Evolutionary conservation across 2,329 filamentous ascomycete species (phyloP).

Genomic region (Pezicula neosporulosa): DNA sequence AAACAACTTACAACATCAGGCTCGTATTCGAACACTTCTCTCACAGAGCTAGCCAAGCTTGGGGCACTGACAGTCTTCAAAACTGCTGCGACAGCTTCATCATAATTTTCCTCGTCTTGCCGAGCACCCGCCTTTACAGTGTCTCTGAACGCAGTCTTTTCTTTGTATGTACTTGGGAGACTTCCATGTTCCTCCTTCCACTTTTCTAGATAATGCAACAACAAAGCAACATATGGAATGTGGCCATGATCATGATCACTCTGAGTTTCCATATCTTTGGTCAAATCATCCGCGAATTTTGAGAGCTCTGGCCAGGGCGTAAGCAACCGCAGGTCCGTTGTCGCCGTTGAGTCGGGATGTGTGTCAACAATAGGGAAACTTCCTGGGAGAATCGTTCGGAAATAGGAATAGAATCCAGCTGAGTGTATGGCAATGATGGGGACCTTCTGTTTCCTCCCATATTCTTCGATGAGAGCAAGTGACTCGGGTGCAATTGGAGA

Average conservation of each 20-base stretch:
- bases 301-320: slow-evolving; percentile 81
- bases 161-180: slow-evolving; percentile 71
- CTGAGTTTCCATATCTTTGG: slow-evolving; percentile 65
- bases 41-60: slow-evolving; percentile 64
- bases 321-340: slow-evolving; percentile 78
- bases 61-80: slow-evolving; percentile 78
- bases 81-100: slow-evolving; percentile 84
- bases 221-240: slow-evolving; percentile 78
- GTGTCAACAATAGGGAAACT: slow-evolving; percentile 93
- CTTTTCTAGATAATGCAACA: slow-evolving; percentile 75
- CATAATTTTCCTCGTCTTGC: slow-evolving; percentile 94
- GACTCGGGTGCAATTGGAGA: slow-evolving; percentile 52
- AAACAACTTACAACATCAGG: slow-evolving; percentile 46
- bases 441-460: slow-evolving; percentile 54
- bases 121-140: slow-evolving; percentile 65
- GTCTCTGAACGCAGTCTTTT: slow-evolving; percentile 80
- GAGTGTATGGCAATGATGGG: slow-evolving; percentile 83
- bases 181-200: slow-evolving; percentile 76
- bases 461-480: slow-evolving; percentile 45
- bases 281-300: slow-evolving; percentile 63
- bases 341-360: slow-evolving; percentile 84
- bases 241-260: slow-evolving; percentile 85
- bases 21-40: slow-evolving; percentile 73
- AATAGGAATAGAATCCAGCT: slow-evolving; percentile 88
- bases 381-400: slow-evolving; percentile 73